Base-by-base conservation (phyloP, 2,329 filamentous ascomycete species). In the Pseudogymnoascus sp. region DNA sequence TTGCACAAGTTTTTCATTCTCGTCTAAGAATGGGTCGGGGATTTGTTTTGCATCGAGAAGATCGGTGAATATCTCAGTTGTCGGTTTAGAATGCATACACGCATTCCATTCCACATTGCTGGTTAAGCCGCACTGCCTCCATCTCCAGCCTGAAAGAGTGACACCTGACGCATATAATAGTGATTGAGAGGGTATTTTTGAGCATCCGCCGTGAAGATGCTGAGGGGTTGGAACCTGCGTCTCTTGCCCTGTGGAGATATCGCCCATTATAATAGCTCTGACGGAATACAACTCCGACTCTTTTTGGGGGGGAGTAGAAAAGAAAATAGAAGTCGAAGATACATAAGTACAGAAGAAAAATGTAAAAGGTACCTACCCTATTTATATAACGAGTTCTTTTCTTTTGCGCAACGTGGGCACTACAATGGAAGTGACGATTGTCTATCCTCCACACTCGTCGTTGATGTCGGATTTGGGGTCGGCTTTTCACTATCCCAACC, bases 1-100 rank as follows among this genome's bases (percentile, higher is more conserved):
- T 67, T 81, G 77, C 2, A 79, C 79, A 6, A 78, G 75, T 8
- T 84, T 72, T 68, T 87, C 85, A 66, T 88, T 87, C 64, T 83
- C 77, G 61, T 84, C 81, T 15, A 83, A 69, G 66, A 84, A 86
- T 0, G 84, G 84, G 67, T 87, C 80, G 5, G 74, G 71, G 58
- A 82, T 81, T 60, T 84, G 72, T 31, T 76, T 74, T 69, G 87
- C 80, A 63, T 83, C 77, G 5, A 86, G 73, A 21, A 88, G 77
- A 70, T 88, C 85, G 17, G 87, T 78, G 69, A 87, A 84, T 26
- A 87, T 76, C 59, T 86, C 84, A 60, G 84, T 87, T 0, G 85
- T 84, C 70, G 87, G 86, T 62, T 69, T 67, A 15, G 68, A 61
- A 36, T 36, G 33, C 33, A 36, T 36, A 36, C 33, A 36, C 33